A percentile compares a stretch with the other conserved stretches of the same genome.
Evolutionary conservation across 2,329 filamentous ascomycete species (phyloP).

Genomic region (Didymella glomerata): DNA sequence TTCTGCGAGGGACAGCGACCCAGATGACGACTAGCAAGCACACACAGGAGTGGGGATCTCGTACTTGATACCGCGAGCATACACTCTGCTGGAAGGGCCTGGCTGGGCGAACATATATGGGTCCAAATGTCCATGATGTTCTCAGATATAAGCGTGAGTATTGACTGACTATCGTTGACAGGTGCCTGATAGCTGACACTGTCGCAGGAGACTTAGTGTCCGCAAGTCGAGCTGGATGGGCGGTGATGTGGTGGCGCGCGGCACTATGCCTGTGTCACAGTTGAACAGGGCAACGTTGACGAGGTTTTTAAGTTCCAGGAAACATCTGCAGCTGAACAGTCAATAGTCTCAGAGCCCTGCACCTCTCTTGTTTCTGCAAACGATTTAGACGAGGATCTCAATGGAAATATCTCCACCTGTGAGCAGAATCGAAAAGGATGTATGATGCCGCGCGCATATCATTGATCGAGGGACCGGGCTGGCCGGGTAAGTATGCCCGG

Average conservation of each 20-base stretch:
- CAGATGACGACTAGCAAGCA: neutral
- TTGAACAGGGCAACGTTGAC: neutral
- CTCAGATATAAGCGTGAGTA: too few species aligned
- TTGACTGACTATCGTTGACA: too few species aligned
- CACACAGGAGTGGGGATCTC: neutral
- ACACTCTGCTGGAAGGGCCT: neutral
- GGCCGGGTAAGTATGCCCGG: neutral
- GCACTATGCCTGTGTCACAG: neutral
- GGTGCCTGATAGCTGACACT: too few species aligned
- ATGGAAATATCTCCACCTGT: neutral
- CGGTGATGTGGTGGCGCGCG: too few species aligned
- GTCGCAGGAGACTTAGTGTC: too few species aligned
- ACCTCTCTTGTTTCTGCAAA: neutral
- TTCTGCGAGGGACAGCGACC: neutral
- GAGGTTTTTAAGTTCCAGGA: neutral
- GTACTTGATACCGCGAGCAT: neutral
- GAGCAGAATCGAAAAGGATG: neutral
- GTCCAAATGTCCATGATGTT: neutral
- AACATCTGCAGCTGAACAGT: neutral
- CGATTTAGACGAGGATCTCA: neutral
- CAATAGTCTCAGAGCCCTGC: neutral
- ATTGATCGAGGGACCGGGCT: neutral
- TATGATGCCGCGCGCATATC: neutral
- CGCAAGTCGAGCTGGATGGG: too few species aligned
- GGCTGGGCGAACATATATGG: neutral